These are phyloP conservation scores for Leccinum fallax DNA, from an alignment of 1,284 basidiomycete species.

Conservation along the genomic window DNA sequence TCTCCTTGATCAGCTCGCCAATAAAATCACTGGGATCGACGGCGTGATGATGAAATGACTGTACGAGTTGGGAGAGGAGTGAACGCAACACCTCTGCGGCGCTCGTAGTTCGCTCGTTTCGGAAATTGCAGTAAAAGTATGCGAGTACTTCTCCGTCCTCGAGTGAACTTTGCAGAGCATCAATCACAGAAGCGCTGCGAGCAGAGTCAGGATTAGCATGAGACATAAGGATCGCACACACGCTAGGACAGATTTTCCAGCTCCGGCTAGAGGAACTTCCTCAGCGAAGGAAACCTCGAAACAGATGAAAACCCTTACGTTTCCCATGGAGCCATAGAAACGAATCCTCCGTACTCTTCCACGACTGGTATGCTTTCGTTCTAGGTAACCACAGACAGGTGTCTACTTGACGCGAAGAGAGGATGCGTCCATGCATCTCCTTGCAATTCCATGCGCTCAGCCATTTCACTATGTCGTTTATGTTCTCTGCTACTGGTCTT, in stretches of 20 bases:
- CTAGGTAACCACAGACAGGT: slow-evolving; percentile 18
- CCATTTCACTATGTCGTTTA: background rate
- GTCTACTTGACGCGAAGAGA: slow-evolving; percentile 8
- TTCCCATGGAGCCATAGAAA: slow-evolving; percentile 25
- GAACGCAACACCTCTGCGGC: slow-evolving; percentile 14
- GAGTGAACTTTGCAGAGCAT: background rate
- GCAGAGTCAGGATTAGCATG: background rate
- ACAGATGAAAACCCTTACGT: background rate
- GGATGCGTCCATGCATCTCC: slow-evolving; percentile 2
- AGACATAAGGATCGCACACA: background rate
- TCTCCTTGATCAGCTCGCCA: background rate
- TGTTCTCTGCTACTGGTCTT: background rate
- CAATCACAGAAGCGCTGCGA: slow-evolving; percentile 15
- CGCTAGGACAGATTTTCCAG: slow-evolving; percentile 26
- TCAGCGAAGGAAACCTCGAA: background rate
- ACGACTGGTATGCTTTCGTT: slow-evolving; percentile 5
- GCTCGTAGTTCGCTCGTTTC: slow-evolving; percentile 5
- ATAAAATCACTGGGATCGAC: background rate
- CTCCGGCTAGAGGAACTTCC: background rate
- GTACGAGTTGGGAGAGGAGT: slow-evolving; percentile 5
- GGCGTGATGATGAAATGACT: background rate
- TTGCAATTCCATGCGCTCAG: slow-evolving; percentile 8
- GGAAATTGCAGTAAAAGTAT: slow-evolving; percentile 19
- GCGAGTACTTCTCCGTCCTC: background rate
- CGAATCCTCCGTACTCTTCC: slow-evolving; percentile 8